These are phyloP conservation scores for Epichloe festucae DNA, from an alignment of 2,329 filamentous ascomycete genomes.

Conservation along the genomic window DNA sequence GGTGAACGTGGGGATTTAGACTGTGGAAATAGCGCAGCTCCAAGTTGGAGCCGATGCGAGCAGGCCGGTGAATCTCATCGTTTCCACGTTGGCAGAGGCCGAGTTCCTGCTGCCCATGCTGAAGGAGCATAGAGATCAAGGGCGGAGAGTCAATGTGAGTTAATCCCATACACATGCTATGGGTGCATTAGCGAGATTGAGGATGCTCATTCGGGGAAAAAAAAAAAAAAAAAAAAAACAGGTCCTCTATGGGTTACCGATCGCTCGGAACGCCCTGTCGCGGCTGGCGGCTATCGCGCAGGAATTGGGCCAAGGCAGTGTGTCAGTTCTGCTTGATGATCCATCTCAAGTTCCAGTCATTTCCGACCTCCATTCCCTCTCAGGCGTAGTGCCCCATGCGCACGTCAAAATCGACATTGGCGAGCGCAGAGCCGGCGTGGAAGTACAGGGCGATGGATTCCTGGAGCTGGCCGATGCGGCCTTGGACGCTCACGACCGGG, in stretches of 20 bases:
- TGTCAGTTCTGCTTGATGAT: constrained; percentile 61
- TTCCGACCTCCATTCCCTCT: constrained; percentile 27
- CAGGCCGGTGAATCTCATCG: constrained; percentile 46
- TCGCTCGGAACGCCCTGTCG: constrained; percentile 45
- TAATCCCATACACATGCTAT: background rate
- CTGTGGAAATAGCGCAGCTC: constrained; percentile 49
- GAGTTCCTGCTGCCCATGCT: constrained; percentile 53
- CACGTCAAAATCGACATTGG: constrained; percentile 69
- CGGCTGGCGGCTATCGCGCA: constrained; percentile 45
- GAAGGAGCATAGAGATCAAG: constrained; percentile 38
- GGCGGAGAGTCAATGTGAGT: constrained; percentile 45
- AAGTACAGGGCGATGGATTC: constrained; percentile 34
- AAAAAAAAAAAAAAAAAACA: constrained; percentile 13
- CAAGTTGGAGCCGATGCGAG: constrained; percentile 50
- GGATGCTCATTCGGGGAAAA: background rate
- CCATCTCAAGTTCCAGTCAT: constrained; percentile 40
- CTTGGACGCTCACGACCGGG: constrained; percentile 14
- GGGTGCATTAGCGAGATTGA: background rate
- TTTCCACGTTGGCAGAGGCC: constrained; percentile 62
- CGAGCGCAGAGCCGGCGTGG: constrained; percentile 55
- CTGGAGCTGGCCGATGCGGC: constrained; percentile 30
- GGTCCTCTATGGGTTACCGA: constrained; percentile 61
- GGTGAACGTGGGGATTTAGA: constrained; percentile 28
- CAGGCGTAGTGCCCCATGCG: constrained; percentile 37
- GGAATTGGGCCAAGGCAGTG: constrained; percentile 38